Evolutionary conservation across 2,329 filamentous ascomycete genomes (phyloP).

Genomic region (Elsinoe ampelina): DNA sequence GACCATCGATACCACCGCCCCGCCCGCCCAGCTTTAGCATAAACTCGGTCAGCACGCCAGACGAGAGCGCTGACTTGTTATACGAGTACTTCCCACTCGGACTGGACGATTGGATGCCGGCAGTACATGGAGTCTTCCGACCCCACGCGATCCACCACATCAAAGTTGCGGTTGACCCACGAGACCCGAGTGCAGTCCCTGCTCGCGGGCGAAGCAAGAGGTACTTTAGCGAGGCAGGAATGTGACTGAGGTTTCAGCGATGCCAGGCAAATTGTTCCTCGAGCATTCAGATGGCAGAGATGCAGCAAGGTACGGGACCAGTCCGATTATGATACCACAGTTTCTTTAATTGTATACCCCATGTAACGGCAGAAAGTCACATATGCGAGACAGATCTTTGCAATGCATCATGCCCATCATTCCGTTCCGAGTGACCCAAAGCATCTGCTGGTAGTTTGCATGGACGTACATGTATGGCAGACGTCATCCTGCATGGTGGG

Average conservation of each 20-base stretch:
- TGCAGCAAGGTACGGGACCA: background rate
- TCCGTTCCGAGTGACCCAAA: background rate
- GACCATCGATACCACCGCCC: slow-evolving; percentile 24
- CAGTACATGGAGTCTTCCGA: slow-evolving; percentile 80
- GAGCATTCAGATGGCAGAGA: no score
- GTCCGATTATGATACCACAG: background rate
- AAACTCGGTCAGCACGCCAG: slow-evolving; percentile 49
- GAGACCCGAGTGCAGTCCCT: slow-evolving; percentile 27
- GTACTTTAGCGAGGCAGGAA: slow-evolving; percentile 38
- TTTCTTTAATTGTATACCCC: background rate
- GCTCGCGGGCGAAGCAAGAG: slow-evolving; percentile 32
- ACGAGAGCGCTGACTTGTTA: slow-evolving; percentile 71
- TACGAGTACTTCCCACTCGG: slow-evolving; percentile 94
- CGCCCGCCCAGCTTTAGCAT: slow-evolving; percentile 38
- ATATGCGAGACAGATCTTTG: background rate
- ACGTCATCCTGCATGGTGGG: no score
- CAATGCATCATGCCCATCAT: background rate
- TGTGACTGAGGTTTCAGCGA: background rate
- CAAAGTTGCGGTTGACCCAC: slow-evolving; percentile 39
- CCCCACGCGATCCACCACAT: slow-evolving; percentile 93
- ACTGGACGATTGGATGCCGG: slow-evolving; percentile 86
- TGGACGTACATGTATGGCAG: no score
- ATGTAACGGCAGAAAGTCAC: background rate
- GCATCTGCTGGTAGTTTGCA: no score
- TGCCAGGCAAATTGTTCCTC: background rate